Evolutionary conservation across 768 basidiomycete genomes (phyloP).

Genomic region (Lactarius akahatsu): DNA sequence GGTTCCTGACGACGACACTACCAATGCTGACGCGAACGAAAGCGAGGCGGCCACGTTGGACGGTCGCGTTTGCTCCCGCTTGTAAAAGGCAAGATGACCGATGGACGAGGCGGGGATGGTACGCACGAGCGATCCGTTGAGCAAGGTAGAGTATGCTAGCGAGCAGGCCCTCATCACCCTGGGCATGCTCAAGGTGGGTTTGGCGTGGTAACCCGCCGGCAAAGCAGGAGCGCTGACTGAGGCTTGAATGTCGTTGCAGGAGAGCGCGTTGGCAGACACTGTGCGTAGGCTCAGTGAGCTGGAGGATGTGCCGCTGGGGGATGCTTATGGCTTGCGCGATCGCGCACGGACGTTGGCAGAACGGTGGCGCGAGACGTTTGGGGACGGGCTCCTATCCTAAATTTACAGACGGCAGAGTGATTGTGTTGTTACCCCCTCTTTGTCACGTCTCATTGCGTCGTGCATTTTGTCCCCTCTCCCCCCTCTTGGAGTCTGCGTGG

Average conservation of each 20-base stretch:
- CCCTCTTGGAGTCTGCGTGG: not conserved
- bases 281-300: conserved; percentile 20
- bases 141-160: conserved; percentile 9
- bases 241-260: not conserved
- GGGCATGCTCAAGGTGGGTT: conserved; percentile 19
- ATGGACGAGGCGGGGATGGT: conserved; percentile 11
- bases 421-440: too few species aligned
- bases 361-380: conserved; percentile 14
- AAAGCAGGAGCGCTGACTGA: not conserved
- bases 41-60: conserved; percentile 17
- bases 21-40: not conserved
- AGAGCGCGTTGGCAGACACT: conserved; percentile 22
- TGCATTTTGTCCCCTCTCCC: not conserved
- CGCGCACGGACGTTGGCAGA: conserved; percentile 21
- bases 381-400: conserved; percentile 20
- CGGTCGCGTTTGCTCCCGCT: conserved; percentile 20
- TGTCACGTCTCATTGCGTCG: not conserved
- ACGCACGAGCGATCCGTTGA: not conserved
- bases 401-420: conserved; percentile 9
- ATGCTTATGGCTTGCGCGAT: conserved; percentile 8
- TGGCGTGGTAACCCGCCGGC: not conserved
- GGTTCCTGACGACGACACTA: not conserved
- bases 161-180: not conserved
- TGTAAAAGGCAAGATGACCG: conserved; percentile 19
- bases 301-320: conserved; percentile 15